Conservation (phyloP, 2,329 filamentous ascomycete species). For the Ophiocordyceps polyrhachis-furcata region DNA sequence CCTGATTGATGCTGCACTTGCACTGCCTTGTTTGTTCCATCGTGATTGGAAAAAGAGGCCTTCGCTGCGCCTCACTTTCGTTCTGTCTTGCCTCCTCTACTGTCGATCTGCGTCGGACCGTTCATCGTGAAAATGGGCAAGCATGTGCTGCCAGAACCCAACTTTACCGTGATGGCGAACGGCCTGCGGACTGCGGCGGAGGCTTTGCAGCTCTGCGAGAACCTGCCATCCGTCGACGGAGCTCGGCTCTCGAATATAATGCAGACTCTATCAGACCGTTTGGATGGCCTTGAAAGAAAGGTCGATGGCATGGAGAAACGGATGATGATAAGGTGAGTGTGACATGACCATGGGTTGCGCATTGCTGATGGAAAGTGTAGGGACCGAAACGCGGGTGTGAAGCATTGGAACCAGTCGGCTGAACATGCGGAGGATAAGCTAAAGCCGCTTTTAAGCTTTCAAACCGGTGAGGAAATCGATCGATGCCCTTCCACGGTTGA, state of each 20-base stretch:
- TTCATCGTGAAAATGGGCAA: not conserved
- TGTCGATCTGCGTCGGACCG: no score
- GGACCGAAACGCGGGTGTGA: not conserved
- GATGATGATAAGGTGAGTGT: not conserved
- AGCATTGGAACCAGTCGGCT: not conserved
- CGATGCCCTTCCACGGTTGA: not conserved
- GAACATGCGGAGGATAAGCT: not conserved
- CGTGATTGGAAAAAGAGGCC: no score
- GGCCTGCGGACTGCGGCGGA: not conserved
- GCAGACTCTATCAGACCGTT: not conserved
- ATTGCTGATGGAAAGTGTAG: not conserved
- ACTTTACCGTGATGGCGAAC: not conserved
- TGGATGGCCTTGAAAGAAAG: not conserved
- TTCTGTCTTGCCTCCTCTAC: no score
- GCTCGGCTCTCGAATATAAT: not conserved
- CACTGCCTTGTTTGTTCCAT: no score
- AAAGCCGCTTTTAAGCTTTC: not conserved
- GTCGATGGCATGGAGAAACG: not conserved
- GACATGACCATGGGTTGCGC: no score
- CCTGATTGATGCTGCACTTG: no score
- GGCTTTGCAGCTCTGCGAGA: not conserved
- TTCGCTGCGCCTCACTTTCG: no score
- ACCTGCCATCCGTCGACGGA: not conserved
- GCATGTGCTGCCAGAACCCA: not conserved
- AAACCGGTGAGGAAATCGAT: not conserved